phyloP scores from a whole-genome alignment of 352 stramenopile genomes.

The Globisporangium paroecandrum region DNA sequence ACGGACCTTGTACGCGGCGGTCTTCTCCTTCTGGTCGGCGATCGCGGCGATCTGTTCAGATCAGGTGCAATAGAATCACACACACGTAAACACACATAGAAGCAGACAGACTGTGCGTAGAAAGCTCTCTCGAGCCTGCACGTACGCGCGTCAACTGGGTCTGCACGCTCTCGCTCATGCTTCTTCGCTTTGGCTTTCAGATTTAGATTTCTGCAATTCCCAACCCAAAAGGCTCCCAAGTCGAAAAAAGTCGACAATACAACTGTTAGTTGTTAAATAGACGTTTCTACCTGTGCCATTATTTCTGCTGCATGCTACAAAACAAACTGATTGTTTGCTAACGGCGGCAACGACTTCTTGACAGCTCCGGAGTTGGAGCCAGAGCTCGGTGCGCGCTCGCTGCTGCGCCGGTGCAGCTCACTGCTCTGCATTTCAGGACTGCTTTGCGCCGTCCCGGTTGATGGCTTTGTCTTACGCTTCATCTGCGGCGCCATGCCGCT shows the following conservation, averaged over 20 bases:
- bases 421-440: slow-evolving; percentile 9
- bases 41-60: slow-evolving; percentile 54
- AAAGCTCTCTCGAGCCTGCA: slow-evolving; percentile 4
- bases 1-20: slow-evolving; percentile 62
- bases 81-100: neutral
- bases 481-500: slow-evolving; percentile 22
- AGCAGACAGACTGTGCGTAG: neutral
- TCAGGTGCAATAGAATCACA: neutral
- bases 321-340: slow-evolving; percentile 51
- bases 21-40: slow-evolving; percentile 77
- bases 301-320: neutral
- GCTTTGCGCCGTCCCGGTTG: neutral
- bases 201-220: slow-evolving; percentile 1
- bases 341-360: slow-evolving; percentile 46
- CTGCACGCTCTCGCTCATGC: slow-evolving; percentile 28
- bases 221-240: slow-evolving; percentile 9
- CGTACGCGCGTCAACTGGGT: slow-evolving; percentile 48
- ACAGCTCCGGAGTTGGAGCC: slow-evolving; percentile 13
- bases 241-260: neutral
- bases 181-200: slow-evolving; percentile 18
- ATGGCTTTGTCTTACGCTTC: slow-evolving; percentile 40
- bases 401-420: slow-evolving; percentile 46
- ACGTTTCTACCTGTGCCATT: neutral
- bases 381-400: slow-evolving; percentile 29
- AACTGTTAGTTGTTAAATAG: neutral